Conservation (phyloP, 805 yeast species). For the Henningerozyma blattae region DNA sequence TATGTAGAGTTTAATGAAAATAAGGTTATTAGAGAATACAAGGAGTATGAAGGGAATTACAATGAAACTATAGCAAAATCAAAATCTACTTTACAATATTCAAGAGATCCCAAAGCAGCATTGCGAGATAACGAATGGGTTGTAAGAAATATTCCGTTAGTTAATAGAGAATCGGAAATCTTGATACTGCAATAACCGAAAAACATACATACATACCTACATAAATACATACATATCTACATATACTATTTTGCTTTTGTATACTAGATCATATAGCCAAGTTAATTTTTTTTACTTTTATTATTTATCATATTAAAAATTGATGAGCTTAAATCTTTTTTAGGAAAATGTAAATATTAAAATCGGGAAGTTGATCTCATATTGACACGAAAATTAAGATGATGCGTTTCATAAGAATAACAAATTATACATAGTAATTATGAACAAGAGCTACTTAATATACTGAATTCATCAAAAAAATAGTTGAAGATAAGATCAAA, state of each 20-base stretch:
- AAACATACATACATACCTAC: constrained; percentile 1
- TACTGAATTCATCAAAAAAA: too few relatives aligned
- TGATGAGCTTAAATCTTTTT: too few relatives aligned
- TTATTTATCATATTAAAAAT: neutral
- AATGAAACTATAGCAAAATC: constrained; percentile 32
- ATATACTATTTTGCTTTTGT: neutral
- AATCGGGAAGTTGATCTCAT: too few relatives aligned
- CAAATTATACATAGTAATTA: too few relatives aligned
- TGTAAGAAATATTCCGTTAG: constrained; percentile 41
- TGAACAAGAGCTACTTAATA: too few relatives aligned
- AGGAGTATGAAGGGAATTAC: constrained; percentile 52
- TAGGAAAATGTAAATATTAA: too few relatives aligned
- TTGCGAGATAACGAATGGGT: constrained; percentile 86
- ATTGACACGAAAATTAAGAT: too few relatives aligned
- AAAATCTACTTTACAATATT: constrained; percentile 30
- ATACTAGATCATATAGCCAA: neutral
- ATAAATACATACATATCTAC: constrained; percentile 1
- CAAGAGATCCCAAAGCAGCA: constrained; percentile 55
- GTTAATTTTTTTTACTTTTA: neutral
- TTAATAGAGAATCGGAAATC: constrained; percentile 26
- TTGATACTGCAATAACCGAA: constrained; percentile 9
- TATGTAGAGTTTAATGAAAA: constrained; percentile 54
- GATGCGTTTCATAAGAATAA: too few relatives aligned
- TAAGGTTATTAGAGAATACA: constrained; percentile 62
- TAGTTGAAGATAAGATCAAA: too few relatives aligned